Conservation (phyloP, 805 yeast species). For the Yarrowia osloensis region DNA sequence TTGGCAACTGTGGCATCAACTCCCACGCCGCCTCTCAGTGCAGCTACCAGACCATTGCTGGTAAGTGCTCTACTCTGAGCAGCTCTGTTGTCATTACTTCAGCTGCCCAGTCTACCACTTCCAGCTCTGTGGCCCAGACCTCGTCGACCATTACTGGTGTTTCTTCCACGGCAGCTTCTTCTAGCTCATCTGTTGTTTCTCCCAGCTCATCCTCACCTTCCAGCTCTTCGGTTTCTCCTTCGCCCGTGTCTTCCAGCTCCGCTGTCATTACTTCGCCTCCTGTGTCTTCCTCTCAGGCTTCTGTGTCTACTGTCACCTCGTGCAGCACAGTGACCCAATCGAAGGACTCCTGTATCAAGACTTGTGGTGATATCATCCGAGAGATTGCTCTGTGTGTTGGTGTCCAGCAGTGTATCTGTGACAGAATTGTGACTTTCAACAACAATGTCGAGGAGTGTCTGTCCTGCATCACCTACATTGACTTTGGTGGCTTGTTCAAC, state of each 20-base stretch:
- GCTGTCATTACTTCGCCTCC: neutral
- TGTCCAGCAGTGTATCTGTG: conserved; percentile 8
- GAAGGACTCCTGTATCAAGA: neutral
- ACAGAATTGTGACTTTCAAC: neutral
- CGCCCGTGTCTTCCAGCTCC: neutral
- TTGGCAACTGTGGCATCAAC: neutral
- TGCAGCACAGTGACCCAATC: conserved; percentile 5
- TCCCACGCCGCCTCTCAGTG: neutral
- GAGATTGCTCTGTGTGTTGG: conserved; percentile 16
- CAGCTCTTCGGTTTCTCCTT: neutral
- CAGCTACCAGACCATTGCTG: conserved; percentile 1
- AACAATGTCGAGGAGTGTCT: conserved; percentile 1
- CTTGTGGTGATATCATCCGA: conserved; percentile 7
- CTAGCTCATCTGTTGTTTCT: neutral
- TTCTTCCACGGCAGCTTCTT: neutral
- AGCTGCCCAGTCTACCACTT: neutral
- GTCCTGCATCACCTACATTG: conserved; percentile 6
- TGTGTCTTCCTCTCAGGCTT: neutral
- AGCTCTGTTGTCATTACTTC: conserved; percentile 1
- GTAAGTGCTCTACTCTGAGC: neutral
- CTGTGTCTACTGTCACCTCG: neutral
- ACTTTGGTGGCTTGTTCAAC: neutral
- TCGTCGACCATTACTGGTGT: neutral
- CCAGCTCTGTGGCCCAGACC: neutral
- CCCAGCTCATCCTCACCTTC: neutral